Conservation (phyloP, 768 basidiomycete species). For the Amanita jacksonii region DNA sequence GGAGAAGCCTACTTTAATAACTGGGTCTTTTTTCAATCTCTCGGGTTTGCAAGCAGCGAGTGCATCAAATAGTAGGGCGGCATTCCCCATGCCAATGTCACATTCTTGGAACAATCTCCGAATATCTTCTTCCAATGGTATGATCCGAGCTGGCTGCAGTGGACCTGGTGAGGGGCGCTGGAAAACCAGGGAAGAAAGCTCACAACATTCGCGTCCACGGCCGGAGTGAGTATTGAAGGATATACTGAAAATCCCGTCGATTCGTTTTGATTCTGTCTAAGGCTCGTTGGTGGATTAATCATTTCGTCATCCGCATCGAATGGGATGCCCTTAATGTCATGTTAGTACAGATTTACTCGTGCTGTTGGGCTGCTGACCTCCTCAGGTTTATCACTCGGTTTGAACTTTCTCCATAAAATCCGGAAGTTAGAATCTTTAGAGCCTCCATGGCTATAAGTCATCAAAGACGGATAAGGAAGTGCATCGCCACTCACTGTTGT, state of each 20-base stretch:
- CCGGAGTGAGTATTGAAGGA: conserved; percentile 20
- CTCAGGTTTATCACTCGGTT: conserved; percentile 73
- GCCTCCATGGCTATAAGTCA: conserved; percentile 8
- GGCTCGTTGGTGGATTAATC: conserved; percentile 55
- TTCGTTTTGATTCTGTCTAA: conserved; percentile 28
- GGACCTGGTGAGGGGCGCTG: conserved; percentile 28
- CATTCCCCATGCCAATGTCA: conserved; percentile 75
- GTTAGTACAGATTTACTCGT: not conserved
- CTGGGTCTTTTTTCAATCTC: conserved; percentile 49
- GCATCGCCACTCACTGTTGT: conserved; percentile 40
- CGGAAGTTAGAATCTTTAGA: conserved; percentile 45
- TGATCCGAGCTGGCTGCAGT: conserved; percentile 34
- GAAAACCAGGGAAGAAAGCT: conserved; percentile 7
- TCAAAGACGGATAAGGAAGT: not conserved
- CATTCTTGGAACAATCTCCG: conserved; percentile 78
- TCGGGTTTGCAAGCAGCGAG: conserved; percentile 62
- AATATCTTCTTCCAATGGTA: conserved; percentile 81
- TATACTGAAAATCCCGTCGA: conserved; percentile 30
- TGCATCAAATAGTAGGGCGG: conserved; percentile 61
- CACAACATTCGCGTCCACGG: conserved; percentile 11
- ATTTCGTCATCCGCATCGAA: conserved; percentile 73
- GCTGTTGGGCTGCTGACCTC: conserved; percentile 32
- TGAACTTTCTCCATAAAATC: conserved; percentile 72
- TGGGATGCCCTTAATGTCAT: conserved; percentile 48
- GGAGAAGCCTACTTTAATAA: conserved; percentile 50